phyloP scores from a whole-genome alignment of 371 early-diverging fungal genomes.

The Rhizopus delemar region DNA sequence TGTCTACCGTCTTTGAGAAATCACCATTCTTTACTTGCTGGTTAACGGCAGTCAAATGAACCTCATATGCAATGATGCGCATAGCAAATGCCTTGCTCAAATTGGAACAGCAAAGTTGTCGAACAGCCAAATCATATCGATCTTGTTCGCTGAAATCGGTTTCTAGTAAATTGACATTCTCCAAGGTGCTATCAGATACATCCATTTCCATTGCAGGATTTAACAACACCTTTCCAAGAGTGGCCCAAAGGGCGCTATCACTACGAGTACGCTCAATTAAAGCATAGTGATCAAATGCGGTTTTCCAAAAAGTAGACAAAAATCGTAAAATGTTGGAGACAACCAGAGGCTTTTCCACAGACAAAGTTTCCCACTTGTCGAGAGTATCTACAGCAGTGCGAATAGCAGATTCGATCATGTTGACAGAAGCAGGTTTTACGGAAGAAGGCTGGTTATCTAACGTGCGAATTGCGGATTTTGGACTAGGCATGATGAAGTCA shows the following conservation, averaged over 20 bases:
- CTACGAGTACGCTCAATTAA: conserved; percentile 48
- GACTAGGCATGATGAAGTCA: conserved; percentile 54
- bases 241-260: conserved; percentile 46
- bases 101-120: conserved; percentile 40
- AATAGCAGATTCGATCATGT: conserved; percentile 35
- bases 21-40: background rate
- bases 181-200: background rate
- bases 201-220: conserved; percentile 25
- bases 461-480: conserved; percentile 52
- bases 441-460: conserved; percentile 40
- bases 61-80: conserved; percentile 43
- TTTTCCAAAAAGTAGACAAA: conserved; percentile 50
- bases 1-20: conserved; percentile 15
- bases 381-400: conserved; percentile 42
- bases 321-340: conserved; percentile 43
- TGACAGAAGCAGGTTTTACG: background rate
- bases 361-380: conserved; percentile 36
- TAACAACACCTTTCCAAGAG: conserved; percentile 38
- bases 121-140: conserved; percentile 16
- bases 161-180: conserved; percentile 11
- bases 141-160: background rate
- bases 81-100: conserved; percentile 43
- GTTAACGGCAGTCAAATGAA: conserved; percentile 41
- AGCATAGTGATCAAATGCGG: conserved; percentile 50
- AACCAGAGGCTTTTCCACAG: conserved; percentile 39